Evolutionary conservation across 352 stramenopile species (phyloP).

Genomic region (Phytophthora aleatoria): DNA sequence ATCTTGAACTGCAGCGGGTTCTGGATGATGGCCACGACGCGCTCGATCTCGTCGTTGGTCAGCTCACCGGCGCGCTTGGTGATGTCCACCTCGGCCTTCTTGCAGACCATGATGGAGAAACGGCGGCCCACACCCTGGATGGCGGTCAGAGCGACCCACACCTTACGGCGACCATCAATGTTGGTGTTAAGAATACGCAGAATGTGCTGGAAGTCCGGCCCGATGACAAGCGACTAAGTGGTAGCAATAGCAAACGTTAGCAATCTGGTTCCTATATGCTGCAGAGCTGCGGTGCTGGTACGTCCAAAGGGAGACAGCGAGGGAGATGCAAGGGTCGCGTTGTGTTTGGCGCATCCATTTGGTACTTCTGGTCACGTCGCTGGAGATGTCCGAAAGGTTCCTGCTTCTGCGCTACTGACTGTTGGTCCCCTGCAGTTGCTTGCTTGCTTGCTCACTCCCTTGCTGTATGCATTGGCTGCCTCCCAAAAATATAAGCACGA

Average conservation of each 20-base stretch:
- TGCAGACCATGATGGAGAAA: slow-evolving; percentile 96
- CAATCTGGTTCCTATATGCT: neutral
- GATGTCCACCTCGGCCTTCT: slow-evolving; percentile 99
- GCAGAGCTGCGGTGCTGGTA: neutral
- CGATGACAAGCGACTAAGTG: slow-evolving; percentile 89
- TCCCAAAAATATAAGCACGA: slow-evolving; percentile 11
- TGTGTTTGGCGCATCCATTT: neutral
- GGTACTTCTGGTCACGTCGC: neutral
- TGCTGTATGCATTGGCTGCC: slow-evolving; percentile 2
- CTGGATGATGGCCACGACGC: slow-evolving; percentile 99
- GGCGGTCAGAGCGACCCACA: slow-evolving; percentile 84
- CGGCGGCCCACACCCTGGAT: slow-evolving; percentile 88
- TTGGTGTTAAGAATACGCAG: slow-evolving; percentile 99
- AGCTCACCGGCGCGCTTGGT: slow-evolving; percentile 99
- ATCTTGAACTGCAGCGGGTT: slow-evolving; percentile 99
- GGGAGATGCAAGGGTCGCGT: slow-evolving; percentile 3
- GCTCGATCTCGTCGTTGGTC: slow-evolving; percentile 99
- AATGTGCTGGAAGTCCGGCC: slow-evolving; percentile 99
- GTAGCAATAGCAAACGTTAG: slow-evolving; percentile 19
- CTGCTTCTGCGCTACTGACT: slow-evolving; percentile 17
- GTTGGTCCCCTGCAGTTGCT: neutral
- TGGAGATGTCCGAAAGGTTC: neutral
- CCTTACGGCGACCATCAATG: slow-evolving; percentile 98
- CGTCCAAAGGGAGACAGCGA: neutral
- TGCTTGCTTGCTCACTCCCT: neutral